These are phyloP conservation scores for Ceratobasidium sp. DNA, from an alignment of 1,284 basidiomycete genomes.

Conservation along the genomic window DNA sequence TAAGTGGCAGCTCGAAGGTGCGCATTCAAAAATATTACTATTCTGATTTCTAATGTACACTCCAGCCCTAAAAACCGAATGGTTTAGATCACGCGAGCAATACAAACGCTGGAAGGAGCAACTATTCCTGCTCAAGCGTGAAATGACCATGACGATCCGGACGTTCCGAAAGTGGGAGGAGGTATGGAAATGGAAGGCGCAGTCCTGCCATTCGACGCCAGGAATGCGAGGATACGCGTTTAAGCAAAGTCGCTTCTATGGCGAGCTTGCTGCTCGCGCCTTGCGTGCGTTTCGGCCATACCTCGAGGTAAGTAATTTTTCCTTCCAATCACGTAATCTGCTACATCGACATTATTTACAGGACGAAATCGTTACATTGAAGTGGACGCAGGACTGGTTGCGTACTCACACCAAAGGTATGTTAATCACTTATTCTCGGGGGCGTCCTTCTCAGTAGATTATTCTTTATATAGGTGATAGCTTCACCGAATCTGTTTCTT, in stretches of 20 bases:
- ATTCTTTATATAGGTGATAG: too few species aligned
- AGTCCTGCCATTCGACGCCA: not conserved
- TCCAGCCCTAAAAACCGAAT: constrained; percentile 11
- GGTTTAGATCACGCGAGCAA: constrained; percentile 21
- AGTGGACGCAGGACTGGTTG: not conserved
- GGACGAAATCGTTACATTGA: not conserved
- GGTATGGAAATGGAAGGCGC: constrained; percentile 2
- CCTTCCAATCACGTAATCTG: not conserved
- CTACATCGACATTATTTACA: not conserved
- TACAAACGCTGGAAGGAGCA: constrained; percentile 26
- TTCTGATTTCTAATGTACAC: too few species aligned
- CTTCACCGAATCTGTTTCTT: too few species aligned
- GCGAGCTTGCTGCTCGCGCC: not conserved
- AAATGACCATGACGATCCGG: constrained; percentile 17
- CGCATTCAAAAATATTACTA: too few species aligned
- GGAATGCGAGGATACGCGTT: constrained; percentile 1
- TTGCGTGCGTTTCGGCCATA: not conserved
- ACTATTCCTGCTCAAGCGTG: constrained; percentile 3
- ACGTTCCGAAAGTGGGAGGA: not conserved
- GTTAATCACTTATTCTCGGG: too few species aligned
- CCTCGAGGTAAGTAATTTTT: not conserved
- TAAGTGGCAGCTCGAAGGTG: too few species aligned
- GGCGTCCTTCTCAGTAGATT: too few species aligned
- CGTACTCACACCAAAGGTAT: not conserved
- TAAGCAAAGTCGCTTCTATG: not conserved